Evolutionary conservation across 2,329 filamentous ascomycete genomes (phyloP).

Genomic region (Sporothrix brasiliensis): DNA sequence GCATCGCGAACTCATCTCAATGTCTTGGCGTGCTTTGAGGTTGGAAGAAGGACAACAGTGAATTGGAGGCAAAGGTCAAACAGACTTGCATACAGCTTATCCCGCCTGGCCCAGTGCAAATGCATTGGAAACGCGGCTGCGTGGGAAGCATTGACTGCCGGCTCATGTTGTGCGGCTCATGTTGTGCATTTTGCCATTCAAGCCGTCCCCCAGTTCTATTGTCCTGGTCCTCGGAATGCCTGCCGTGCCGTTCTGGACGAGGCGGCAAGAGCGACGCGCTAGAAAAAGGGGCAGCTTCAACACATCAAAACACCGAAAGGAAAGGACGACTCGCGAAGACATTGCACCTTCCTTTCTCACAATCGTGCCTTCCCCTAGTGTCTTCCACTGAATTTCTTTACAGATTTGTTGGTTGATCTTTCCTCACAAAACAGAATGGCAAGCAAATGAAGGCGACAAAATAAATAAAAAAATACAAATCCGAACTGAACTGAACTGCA

Average conservation of each 20-base stretch:
- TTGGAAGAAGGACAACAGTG: neutral
- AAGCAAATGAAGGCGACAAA: neutral
- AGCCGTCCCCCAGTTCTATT: neutral
- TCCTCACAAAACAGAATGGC: neutral
- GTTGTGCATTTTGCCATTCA: neutral
- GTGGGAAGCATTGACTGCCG: neutral
- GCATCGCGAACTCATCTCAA: neutral
- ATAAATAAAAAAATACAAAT: neutral
- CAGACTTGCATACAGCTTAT: neutral
- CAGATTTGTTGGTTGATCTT: neutral
- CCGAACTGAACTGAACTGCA: neutral
- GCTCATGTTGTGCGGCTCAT: constrained; percentile 1
- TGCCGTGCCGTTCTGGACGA: neutral
- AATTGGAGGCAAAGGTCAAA: neutral
- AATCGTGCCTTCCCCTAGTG: neutral
- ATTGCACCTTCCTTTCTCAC: neutral
- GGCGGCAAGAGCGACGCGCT: neutral
- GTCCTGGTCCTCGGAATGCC: neutral
- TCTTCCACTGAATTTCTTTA: neutral
- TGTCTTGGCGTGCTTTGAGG: neutral
- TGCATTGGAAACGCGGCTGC: neutral
- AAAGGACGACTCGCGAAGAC: neutral
- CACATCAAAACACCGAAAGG: neutral
- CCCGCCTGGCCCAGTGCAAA: neutral
- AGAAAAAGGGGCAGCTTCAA: neutral